These are phyloP conservation scores for Lachnellula arida DNA, from an alignment of 2,329 filamentous ascomycete genomes.

Conservation along the genomic window DNA sequence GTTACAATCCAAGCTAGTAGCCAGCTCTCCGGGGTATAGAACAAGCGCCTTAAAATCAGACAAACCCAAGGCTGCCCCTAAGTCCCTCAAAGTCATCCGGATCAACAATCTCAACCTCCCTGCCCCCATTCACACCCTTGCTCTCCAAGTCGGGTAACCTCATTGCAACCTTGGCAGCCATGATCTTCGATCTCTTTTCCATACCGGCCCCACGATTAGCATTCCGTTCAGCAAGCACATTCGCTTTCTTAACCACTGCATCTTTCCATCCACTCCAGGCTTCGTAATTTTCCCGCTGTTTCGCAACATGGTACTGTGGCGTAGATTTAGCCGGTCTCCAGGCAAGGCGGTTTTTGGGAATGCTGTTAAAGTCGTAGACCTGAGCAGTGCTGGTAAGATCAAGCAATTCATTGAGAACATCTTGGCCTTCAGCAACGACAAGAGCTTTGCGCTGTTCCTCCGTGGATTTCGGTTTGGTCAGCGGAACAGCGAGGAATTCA, in stretches of 20 bases:
- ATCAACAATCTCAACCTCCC: conserved; percentile 29
- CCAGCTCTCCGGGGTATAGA: conserved; percentile 18
- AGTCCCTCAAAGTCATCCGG: conserved; percentile 30
- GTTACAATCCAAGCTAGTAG: not conserved
- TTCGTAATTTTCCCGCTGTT: conserved; percentile 60
- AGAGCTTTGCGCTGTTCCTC: conserved; percentile 46
- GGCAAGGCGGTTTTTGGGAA: conserved; percentile 56
- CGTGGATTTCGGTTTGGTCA: conserved; percentile 40
- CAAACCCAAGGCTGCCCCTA: conserved; percentile 28
- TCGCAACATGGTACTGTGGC: conserved; percentile 61
- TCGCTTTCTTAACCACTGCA: conserved; percentile 49
- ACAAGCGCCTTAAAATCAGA: conserved; percentile 16
- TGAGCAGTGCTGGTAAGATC: conserved; percentile 52
- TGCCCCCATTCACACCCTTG: conserved; percentile 21
- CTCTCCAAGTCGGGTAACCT: conserved; percentile 24
- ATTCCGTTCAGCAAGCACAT: conserved; percentile 34
- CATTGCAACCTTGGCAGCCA: conserved; percentile 26
- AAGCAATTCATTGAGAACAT: conserved; percentile 61
- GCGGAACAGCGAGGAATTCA: conserved; percentile 61
- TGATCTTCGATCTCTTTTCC: conserved; percentile 17
- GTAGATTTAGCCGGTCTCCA: conserved; percentile 63
- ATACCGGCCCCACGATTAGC: conserved; percentile 11
- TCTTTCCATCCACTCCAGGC: conserved; percentile 56
- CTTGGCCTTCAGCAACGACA: conserved; percentile 57
- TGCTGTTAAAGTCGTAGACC: conserved; percentile 53